Percentiles rank a stretch among this genome's conserved stretches.
These are phyloP conservation scores for Chenopodium album DNA, from an alignment of 148 eudicot genomes.

Conservation along the genomic window DNA sequence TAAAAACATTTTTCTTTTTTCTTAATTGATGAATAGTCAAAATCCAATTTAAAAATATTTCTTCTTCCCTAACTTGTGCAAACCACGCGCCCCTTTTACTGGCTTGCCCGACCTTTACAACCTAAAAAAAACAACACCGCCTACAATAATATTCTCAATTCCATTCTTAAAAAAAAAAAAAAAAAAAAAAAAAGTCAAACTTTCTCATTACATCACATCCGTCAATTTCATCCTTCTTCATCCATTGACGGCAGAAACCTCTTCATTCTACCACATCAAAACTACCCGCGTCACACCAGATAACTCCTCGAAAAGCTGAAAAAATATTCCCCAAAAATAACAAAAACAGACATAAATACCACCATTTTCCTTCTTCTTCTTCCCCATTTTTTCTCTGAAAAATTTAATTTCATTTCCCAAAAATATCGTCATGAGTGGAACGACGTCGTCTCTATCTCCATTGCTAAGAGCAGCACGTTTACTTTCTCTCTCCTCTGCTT, in stretches of 20 bases:
- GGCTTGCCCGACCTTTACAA: constrained; percentile 10
- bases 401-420: not conserved
- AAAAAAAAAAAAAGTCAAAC: not conserved
- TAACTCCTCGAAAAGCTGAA: not conserved
- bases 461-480: constrained; percentile 4
- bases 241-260: not conserved
- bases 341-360: not conserved
- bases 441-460: constrained; percentile 38
- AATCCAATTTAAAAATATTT: not conserved
- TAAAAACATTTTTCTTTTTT: no score
- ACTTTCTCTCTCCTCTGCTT: constrained; percentile 25
- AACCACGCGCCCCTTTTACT: constrained; percentile 17
- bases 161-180: not conserved
- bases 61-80: constrained; percentile 20
- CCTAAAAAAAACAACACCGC: not conserved
- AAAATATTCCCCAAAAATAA: not conserved
- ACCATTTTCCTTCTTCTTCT: not conserved
- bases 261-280: no score
- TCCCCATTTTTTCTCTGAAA: not conserved
- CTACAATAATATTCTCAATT: not conserved
- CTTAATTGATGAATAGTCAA: no score
- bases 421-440: constrained; percentile 29
- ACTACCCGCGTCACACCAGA: constrained; percentile 7
- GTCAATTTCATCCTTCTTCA: not conserved
- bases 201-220: constrained; percentile 2